Evolutionary conservation across 2,329 filamentous ascomycete species (phyloP), one percentile per base, ranked within the genome.

Genomic region (Orbilia brochopaga): DNA sequence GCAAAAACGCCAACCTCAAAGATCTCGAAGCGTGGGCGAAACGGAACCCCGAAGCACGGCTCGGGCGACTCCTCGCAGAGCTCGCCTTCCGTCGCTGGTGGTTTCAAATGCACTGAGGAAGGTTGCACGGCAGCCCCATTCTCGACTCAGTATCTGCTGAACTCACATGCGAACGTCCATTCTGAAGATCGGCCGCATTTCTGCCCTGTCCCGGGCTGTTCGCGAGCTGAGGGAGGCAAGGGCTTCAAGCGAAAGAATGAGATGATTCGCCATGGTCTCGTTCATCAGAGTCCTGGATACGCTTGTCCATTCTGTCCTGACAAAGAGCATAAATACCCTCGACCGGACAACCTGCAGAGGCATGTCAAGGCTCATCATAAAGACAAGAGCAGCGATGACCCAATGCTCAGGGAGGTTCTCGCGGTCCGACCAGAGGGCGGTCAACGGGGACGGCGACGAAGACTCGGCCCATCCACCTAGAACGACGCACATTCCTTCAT

Each of bases 281-380:
- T 97, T 2, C 94, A 99, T 78, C 89, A 92, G 75, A 96, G 91
- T 6, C 94, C 94, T 0, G 93, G 93, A 70, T 99, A 97, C 77
- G 88, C 96, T 30, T 99, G 94, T 79, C 94, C 94, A 0, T 97
- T 97, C 78, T 99, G 94, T 79, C 90, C 91, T 0, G 92, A 96
- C 77, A 85, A 92, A 75, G 92, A 97, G 78, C 93, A 97, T 79
- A 92, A 90, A 78, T 97, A 97, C 79, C 94, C 94, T 3, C 85
- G 94, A 75, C 94, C 94, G 35, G 94, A 99, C 79, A 97, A 97
- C 82, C 82, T 99, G 63, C 93, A 97, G 82, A 87, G 93, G 79
- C 94, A 99, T 80, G 94, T 97, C 35, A 87, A 91, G 61, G 91
- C 94, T 46, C 93, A 97, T 78, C 94, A 97, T 78, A 82, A 88